Evolutionary conservation across 2,329 filamentous ascomycete species (phyloP).

Genomic region (Penicillium sp.): DNA sequence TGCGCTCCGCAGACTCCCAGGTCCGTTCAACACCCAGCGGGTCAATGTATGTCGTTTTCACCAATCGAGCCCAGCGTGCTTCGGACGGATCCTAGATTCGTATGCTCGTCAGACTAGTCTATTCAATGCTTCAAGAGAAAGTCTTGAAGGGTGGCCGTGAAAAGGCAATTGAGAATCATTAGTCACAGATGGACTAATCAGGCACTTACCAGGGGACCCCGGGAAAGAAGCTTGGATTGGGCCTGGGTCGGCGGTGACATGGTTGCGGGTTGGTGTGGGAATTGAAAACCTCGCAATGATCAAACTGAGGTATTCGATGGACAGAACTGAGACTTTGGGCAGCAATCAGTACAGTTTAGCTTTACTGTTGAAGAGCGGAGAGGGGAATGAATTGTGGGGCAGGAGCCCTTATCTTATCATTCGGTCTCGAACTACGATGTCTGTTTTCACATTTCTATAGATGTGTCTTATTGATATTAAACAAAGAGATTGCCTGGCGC

Average conservation of each 20-base stretch:
- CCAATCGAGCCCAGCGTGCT: constrained; percentile 40
- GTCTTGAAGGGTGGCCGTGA: not conserved
- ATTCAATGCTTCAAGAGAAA: not conserved
- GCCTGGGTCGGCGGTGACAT: constrained; percentile 23
- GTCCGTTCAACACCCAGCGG: constrained; percentile 39
- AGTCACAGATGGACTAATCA: too few species aligned
- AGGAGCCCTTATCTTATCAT: constrained; percentile 5
- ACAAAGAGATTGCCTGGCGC: too few species aligned
- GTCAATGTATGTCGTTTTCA: constrained; percentile 42
- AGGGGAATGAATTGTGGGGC: constrained; percentile 3
- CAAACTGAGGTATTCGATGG: not conserved
- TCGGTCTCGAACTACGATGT: too few species aligned
- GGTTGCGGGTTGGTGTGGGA: not conserved
- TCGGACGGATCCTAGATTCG: constrained; percentile 33
- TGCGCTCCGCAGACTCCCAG: constrained; percentile 44
- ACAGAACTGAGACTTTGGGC: constrained; percentile 2
- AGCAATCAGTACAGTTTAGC: constrained; percentile 1
- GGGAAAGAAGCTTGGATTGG: constrained; percentile 29
- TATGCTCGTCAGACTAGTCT: constrained; percentile 2
- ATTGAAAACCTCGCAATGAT: not conserved
- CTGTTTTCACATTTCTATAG: too few species aligned
- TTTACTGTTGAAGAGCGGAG: too few species aligned
- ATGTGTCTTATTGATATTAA: too few species aligned
- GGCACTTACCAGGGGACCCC: constrained; percentile 31
- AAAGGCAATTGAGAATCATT: not conserved